Conservation (phyloP, 768 basidiomycete species). For the Macrolepiota fuliginosa region DNA sequence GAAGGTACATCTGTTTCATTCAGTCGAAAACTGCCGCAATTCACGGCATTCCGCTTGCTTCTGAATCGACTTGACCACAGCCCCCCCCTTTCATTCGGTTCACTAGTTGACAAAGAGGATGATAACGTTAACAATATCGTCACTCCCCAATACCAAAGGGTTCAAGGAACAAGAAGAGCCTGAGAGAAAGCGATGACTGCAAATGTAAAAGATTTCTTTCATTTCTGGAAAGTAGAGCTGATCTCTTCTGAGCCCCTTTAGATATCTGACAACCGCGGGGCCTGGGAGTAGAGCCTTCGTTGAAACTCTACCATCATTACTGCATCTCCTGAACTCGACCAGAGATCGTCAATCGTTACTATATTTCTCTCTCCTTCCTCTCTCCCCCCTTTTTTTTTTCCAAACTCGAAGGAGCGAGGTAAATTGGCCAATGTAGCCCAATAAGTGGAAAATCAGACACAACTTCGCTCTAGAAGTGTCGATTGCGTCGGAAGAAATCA, state of each 20-base stretch:
- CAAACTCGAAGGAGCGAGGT: slow-evolving; percentile 6
- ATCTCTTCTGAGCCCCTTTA: too few relatives aligned
- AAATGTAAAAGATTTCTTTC: too few relatives aligned
- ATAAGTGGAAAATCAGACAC: not conserved
- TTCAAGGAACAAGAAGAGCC: not conserved
- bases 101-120: slow-evolving; percentile 2
- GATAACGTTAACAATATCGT: not conserved
- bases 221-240: too few relatives aligned
- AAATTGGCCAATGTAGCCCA: not conserved
- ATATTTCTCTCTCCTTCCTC: not conserved
- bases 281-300: too few relatives aligned
- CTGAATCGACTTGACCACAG: not conserved
- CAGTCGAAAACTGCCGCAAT: slow-evolving; percentile 7
- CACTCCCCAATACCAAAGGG: not conserved
- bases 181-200: too few relatives aligned
- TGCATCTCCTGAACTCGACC: not conserved
- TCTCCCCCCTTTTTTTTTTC: not conserved
- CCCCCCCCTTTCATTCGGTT: slow-evolving; percentile 1
- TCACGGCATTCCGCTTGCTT: slow-evolving; percentile 6
- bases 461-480: not conserved
- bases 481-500: slow-evolving; percentile 10
- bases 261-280: too few relatives aligned
- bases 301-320: not conserved
- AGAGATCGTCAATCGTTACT: not conserved
- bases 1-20: slow-evolving; percentile 2